phyloP scores from a whole-genome alignment of 192 early-diverging fungal species.

The Geosiphon pyriformis region DNA sequence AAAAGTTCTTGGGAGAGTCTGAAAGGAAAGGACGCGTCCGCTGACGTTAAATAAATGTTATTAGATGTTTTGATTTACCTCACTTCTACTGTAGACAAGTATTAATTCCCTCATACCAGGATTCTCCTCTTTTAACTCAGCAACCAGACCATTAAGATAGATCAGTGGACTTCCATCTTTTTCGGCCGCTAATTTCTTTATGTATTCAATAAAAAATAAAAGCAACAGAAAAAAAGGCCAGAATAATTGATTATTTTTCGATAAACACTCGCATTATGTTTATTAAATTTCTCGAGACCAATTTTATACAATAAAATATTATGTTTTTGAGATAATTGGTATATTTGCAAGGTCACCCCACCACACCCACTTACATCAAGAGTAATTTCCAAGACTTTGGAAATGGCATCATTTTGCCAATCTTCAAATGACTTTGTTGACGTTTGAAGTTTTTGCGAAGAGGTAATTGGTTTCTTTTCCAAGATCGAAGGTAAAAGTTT shows the following conservation, averaged over 20 bases:
- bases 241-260: neutral
- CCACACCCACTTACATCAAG: conserved; percentile 52
- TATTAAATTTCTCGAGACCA: neutral
- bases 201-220: neutral
- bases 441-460: conserved; percentile 24
- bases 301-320: neutral
- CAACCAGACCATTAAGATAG: conserved; percentile 30
- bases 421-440: conserved; percentile 51
- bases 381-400: conserved; percentile 71
- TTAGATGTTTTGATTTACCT: conserved; percentile 40
- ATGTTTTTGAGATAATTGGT: neutral
- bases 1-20: conserved; percentile 46
- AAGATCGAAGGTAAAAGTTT: too few species aligned
- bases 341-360: neutral
- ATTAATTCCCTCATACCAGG: conserved; percentile 9
- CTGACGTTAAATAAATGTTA: conserved; percentile 29
- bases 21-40: conserved; percentile 35
- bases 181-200: conserved; percentile 23
- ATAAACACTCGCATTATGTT: too few species aligned
- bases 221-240: neutral
- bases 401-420: conserved; percentile 83
- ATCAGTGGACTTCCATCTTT: conserved; percentile 28
- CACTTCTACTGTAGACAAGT: too few species aligned
- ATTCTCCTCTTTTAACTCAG: conserved; percentile 34
- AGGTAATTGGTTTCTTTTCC: conserved; percentile 5